phyloP scores from a whole-genome alignment of 352 stramenopile genomes.

The Aphanomyces stellatus region DNA sequence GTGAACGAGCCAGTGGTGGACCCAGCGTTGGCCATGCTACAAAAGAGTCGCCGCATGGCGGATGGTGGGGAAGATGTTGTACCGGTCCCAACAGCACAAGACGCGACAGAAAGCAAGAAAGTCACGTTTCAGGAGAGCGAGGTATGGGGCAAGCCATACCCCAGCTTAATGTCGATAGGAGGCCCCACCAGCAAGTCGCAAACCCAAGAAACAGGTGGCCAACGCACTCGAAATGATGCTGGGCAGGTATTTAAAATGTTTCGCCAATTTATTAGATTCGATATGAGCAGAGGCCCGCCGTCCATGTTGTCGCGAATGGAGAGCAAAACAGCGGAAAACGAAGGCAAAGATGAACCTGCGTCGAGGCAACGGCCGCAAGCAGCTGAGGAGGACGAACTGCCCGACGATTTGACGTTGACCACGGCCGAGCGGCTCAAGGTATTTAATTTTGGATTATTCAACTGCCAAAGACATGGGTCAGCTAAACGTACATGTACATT shows the following conservation, averaged over 20 bases:
- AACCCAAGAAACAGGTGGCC: not conserved
- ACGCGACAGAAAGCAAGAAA: not conserved
- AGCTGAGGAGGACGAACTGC: not conserved
- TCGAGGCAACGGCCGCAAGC: too few species aligned
- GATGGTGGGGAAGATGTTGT: not conserved
- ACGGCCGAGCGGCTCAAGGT: not conserved
- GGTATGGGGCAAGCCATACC: not conserved
- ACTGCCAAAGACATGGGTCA: not conserved
- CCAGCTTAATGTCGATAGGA: not conserved
- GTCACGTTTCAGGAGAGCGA: not conserved
- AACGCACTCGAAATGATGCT: constrained; percentile 7
- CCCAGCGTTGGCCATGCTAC: not conserved
- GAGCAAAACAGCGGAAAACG: not conserved
- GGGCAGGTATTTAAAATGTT: not conserved
- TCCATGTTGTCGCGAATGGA: not conserved
- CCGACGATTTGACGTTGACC: not conserved
- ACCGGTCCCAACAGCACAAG: not conserved
- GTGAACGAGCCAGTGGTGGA: not conserved
- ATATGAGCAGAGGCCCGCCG: not conserved
- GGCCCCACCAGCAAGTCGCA: not conserved
- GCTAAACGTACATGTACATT: not conserved
- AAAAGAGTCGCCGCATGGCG: not conserved
- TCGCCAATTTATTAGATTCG: not conserved
- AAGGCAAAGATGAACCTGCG: too few species aligned
- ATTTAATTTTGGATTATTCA: too few species aligned